Base-by-base conservation (phyloP, 768 basidiomycete species). In the Pisolithus marmoratus region DNA sequence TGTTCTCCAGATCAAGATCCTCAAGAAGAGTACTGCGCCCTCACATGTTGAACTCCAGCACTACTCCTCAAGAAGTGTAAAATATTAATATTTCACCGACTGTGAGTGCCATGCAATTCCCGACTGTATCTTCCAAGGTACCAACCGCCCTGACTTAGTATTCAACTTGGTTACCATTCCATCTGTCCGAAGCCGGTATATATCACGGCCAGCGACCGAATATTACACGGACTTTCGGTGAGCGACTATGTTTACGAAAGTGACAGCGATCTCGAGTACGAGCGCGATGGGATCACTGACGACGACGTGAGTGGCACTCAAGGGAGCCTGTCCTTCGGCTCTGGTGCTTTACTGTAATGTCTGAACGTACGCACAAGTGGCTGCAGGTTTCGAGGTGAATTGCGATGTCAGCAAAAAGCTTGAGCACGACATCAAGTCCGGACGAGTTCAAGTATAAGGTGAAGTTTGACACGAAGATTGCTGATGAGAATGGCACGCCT, bases 191-290 rank as follows among this genome's bases (percentile, higher is more conserved):
- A 55, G 9, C 46, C 59, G 31, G 26, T 54, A 41, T 56, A 59
- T 11, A 54, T 68, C 31, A 46, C 37, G 19, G 52, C 43, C 8
- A 49, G 49, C 23, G 48, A 45, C 3, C 54, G 54, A 17, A 46
- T 65, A 24, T 53, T 54, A 6, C 42, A 19, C 14, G 8, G 46
- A 23, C 36, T 38, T 42, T 24, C 6, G 9, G 50, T 59, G 3
- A 58, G 58, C 5, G 64, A 65, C 8, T 67, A 69, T 46, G 69
- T 58, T 8, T 72, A 68, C 43, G 60, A 29, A 31, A 67, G 63
- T 17, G 70, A 72, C 50, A 71, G 70, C 14, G 70, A 70, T 38
- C 62, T 72, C 23, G 70, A 70, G 19, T 65, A 69, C 6, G 58
- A 60, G 8, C n/a, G 53, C 2, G 54, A 59, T 0, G n/a, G 22